Evolutionary conservation across 192 early-diverging fungal species (phyloP).

Genomic region (Umbelopsis sp.): DNA sequence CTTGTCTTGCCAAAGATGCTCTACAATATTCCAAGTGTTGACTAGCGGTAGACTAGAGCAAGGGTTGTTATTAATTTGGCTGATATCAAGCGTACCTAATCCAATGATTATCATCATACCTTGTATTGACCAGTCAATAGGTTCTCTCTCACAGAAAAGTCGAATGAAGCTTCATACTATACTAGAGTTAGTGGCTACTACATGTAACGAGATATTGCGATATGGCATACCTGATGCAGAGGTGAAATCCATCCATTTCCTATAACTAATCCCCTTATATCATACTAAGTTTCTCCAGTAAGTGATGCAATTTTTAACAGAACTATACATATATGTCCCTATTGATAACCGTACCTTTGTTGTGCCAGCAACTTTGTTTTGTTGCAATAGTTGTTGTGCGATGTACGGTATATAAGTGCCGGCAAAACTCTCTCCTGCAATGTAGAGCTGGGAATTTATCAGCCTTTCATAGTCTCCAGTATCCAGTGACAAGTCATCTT

Average conservation of each 20-base stretch:
- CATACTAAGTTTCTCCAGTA: slow-evolving; percentile 33
- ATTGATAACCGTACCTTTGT: neutral
- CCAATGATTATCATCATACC: slow-evolving; percentile 18
- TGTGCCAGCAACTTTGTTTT: slow-evolving; percentile 38
- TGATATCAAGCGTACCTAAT: neutral
- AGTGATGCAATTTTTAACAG: neutral
- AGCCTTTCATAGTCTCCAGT: neutral
- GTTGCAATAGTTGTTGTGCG: slow-evolving; percentile 28
- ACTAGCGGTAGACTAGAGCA: neutral
- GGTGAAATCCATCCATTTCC: slow-evolving; percentile 72
- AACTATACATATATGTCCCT: neutral
- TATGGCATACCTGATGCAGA: slow-evolving; percentile 47
- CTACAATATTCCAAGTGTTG: slow-evolving; percentile 33
- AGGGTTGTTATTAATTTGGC: neutral
- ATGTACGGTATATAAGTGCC: slow-evolving; percentile 68
- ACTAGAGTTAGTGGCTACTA: neutral
- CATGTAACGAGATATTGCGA: neutral
- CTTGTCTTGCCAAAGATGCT: neutral
- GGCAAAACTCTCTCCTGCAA: slow-evolving; percentile 67
- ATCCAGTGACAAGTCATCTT: neutral
- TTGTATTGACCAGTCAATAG: slow-evolving; percentile 28
- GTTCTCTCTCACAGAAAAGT: slow-evolving; percentile 35
- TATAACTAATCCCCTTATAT: slow-evolving; percentile 58
- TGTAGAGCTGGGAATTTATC: slow-evolving; percentile 48
- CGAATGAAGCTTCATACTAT: slow-evolving; percentile 50